phyloP scores from a whole-genome alignment of 2,329 filamentous ascomycete genomes.

The Cercospora sp. region DNA sequence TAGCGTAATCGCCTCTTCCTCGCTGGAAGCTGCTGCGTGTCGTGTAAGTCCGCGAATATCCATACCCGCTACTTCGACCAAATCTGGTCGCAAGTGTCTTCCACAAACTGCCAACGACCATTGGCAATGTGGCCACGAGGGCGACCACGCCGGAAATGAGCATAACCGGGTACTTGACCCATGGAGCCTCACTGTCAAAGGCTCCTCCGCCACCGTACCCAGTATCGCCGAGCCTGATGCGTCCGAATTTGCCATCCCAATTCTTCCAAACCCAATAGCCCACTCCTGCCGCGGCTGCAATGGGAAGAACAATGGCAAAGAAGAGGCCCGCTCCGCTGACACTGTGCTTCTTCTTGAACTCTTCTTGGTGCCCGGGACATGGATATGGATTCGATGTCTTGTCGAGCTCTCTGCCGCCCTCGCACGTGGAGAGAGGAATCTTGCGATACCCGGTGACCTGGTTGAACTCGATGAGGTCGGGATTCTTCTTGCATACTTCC shows the following conservation, averaged over 20 bases:
- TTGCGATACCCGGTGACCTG: constrained; percentile 84
- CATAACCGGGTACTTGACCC: constrained; percentile 72
- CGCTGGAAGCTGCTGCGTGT: constrained; percentile 87
- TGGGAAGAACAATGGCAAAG: constrained; percentile 77
- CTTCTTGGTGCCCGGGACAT: constrained; percentile 78
- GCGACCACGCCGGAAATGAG: constrained; percentile 57
- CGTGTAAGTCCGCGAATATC: constrained; percentile 70
- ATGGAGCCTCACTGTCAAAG: constrained; percentile 71
- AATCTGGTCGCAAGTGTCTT: constrained; percentile 57
- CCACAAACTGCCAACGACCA: constrained; percentile 73
- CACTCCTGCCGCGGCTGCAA: constrained; percentile 67
- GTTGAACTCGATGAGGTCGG: constrained; percentile 74
- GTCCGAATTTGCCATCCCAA: constrained; percentile 88
- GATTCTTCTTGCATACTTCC: constrained; percentile 61
- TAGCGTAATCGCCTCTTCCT: constrained; percentile 80
- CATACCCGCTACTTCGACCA: constrained; percentile 52
- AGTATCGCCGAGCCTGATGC: constrained; percentile 78
- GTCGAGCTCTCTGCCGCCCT: constrained; percentile 73
- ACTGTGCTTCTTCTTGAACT: constrained; percentile 73
- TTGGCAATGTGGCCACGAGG: constrained; percentile 57
- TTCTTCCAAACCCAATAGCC: constrained; percentile 85
- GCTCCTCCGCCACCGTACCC: constrained; percentile 38
- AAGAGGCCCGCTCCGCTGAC: constrained; percentile 75
- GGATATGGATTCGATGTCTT: constrained; percentile 61
- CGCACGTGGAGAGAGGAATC: constrained; percentile 85